Percentiles rank a stretch among this genome's conserved stretches.
These are phyloP conservation scores for Viridothelium virens DNA, from an alignment of 495 filamentous ascomycete genomes.

Conservation along the genomic window DNA sequence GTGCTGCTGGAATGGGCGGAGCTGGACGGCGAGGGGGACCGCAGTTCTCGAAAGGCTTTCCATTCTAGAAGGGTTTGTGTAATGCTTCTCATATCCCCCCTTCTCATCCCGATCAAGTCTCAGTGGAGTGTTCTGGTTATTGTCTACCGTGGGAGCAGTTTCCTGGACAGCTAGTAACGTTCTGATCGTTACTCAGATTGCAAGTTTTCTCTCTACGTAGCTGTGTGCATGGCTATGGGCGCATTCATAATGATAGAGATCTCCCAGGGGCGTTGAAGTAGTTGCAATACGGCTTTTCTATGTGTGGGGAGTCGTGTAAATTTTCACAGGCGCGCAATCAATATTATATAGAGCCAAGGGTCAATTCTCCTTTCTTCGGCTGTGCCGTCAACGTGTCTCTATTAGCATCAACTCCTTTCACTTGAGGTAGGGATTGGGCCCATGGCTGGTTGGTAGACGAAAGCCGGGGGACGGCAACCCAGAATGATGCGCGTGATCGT, in stretches of 20 bases:
- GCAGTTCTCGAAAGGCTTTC: conserved; percentile 13
- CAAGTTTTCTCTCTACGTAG: neutral
- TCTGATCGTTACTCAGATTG: neutral
- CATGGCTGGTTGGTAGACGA: no score
- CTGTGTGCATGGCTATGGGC: neutral
- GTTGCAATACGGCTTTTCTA: neutral
- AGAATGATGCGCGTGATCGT: no score
- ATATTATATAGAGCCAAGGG: no score
- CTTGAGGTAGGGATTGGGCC: no score
- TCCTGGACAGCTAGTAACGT: neutral
- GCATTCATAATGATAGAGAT: neutral
- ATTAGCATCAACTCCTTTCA: neutral
- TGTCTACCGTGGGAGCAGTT: neutral
- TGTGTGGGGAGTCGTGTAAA: neutral
- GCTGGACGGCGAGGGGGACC: conserved; percentile 18
- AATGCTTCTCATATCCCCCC: neutral
- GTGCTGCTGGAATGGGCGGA: conserved; percentile 18
- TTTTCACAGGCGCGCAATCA: no score
- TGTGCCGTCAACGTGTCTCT: no score
- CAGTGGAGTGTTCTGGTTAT: neutral
- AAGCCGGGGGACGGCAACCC: no score
- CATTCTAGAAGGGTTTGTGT: neutral
- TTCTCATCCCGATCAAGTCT: neutral
- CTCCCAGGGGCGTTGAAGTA: neutral
- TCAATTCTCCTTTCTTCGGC: no score